phyloP scores from a whole-genome alignment of 441 rosid genomes.

The Jatropha multifida region DNA sequence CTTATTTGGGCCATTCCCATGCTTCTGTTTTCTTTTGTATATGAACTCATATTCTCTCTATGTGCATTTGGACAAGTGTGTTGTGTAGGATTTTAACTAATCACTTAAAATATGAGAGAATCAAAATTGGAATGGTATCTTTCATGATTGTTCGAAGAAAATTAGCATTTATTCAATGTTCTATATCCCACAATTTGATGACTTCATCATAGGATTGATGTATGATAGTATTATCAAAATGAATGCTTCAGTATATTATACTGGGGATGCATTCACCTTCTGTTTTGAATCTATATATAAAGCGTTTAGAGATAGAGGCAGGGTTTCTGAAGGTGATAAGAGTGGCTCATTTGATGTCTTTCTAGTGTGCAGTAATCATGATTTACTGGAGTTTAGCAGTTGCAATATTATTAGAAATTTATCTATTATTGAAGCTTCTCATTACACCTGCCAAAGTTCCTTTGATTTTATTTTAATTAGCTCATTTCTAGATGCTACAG shows the following conservation, averaged over 20 bases:
- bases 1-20: not conserved
- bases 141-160: not conserved
- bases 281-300: not conserved
- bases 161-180: not conserved
- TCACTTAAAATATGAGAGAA: not conserved
- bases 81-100: not conserved
- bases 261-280: not conserved
- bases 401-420: not conserved
- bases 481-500: not conserved
- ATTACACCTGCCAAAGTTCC: not conserved
- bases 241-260: not conserved
- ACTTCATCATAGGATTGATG: not conserved
- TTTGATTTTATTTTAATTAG: not conserved
- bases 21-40: not conserved
- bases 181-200: not conserved
- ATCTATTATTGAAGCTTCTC: not conserved
- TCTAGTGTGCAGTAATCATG: not conserved
- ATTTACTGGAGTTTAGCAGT: not conserved
- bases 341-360: not conserved
- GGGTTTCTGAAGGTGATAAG: not conserved
- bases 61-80: not conserved
- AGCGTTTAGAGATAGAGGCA: not conserved
- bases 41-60: constrained; percentile 4
- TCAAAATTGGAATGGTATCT: not conserved
- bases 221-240: too few relatives aligned